Evolutionary conservation across 768 basidiomycete genomes (phyloP), one percentile per base, ranked within the genome.

Genomic region (Clitopilus hobsonii): DNA sequence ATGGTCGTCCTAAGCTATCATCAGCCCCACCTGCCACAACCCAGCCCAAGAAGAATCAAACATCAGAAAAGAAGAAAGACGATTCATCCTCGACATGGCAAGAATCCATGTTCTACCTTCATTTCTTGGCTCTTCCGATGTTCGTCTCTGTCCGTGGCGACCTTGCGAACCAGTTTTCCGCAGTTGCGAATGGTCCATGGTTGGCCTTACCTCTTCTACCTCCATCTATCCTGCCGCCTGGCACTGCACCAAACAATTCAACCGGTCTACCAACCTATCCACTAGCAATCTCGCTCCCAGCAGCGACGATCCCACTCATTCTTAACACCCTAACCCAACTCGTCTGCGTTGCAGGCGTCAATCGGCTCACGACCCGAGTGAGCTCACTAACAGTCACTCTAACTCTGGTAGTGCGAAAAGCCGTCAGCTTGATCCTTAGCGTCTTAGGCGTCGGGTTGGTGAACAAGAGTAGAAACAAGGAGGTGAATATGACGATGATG

Each of bases 41-140:
- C 11, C n/a, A 38, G 25, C 32, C 41, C 38, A 47, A 8, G 10
- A 30, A 28, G 38, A 49, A 22, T n/a, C n/a, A n/a, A n/a, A n/a
- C n/a, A n/a, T n/a, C n/a, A n/a, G n/a, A n/a, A n/a, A 54, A 24
- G 6, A 1, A 27, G 16, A 45, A 56, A 26, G 52, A 47, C 20
- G n/a, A 50, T 27, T 8, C 60, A 13, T 41, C 51, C 24, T 53
- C 58, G 4, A 52, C 81, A 41, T 97, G 94, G 94, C 83, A 88
- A 63, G 94, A 97, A 70, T 86, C 84, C 50, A 84, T 98, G 82
- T 98, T 96, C 73, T 98, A 94, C 72, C 77, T 91, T 20, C 91
- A 94, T 69, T 83, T 86, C 63, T 80, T 93, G 52, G 82, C 85
- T 11, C 76, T 94, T 11, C 91, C 90, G 5, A 77, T 92, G 76